phyloP scores from a whole-genome alignment of 768 basidiomycete genomes.

The Mycena rosella region DNA sequence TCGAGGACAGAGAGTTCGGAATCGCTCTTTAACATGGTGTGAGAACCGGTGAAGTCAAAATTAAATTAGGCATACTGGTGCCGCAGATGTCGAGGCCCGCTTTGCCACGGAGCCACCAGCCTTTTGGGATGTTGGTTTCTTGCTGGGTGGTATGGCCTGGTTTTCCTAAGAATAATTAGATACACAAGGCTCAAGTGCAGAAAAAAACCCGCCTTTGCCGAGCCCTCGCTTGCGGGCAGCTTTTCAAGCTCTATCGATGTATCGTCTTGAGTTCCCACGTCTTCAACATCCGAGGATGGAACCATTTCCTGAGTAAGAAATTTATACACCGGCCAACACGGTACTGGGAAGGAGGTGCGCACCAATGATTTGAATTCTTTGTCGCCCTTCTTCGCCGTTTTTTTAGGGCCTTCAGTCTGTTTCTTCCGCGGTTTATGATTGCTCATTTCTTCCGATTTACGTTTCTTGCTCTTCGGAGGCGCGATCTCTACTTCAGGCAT shows the following conservation, averaged over 20 bases:
- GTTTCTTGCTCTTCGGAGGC: slow-evolving; percentile 12
- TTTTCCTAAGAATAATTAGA: slow-evolving; percentile 16
- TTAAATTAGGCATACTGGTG: background rate
- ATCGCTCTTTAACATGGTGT: slow-evolving; percentile 54
- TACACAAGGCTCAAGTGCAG: background rate
- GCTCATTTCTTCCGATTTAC: slow-evolving; percentile 26
- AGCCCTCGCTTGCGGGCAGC: background rate
- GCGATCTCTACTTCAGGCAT: background rate
- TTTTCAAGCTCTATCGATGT: slow-evolving; percentile 16
- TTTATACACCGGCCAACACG: background rate
- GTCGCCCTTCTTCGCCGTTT: slow-evolving; percentile 27
- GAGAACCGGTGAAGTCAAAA: background rate
- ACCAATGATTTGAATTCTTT: slow-evolving; percentile 56
- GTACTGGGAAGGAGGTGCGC: slow-evolving; percentile 26
- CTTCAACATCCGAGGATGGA: slow-evolving; percentile 56
- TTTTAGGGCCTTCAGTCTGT: slow-evolving; percentile 11
- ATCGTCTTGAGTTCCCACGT: slow-evolving; percentile 13
- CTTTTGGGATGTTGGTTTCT: slow-evolving; percentile 2
- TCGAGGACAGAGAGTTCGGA: slow-evolving; percentile 72
- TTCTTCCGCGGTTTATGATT: slow-evolving; percentile 32
- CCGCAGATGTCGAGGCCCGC: slow-evolving; percentile 21
- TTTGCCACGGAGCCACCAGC: slow-evolving; percentile 7
- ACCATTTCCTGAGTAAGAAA: slow-evolving; percentile 46
- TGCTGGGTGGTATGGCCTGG: background rate
- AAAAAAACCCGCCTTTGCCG: slow-evolving; percentile 18